Conservation (phyloP, 352 stramenopile genomes). For the Blastocystis sp. region DNA sequence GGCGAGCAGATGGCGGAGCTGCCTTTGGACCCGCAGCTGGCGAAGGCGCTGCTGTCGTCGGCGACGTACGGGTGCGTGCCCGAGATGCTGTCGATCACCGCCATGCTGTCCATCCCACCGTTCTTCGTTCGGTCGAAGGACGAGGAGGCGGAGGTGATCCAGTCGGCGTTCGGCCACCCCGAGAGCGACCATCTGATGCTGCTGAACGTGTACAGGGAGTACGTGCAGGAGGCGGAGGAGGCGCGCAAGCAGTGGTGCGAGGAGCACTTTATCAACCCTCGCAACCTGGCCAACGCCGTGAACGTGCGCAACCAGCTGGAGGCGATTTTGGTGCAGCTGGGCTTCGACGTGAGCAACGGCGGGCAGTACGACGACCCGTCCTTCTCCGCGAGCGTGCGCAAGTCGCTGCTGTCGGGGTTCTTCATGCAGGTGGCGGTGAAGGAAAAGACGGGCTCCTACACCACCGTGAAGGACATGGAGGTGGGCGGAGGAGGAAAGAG, state of each 20-base stretch:
- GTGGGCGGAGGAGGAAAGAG: slow-evolving; percentile 91
- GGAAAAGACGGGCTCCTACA: slow-evolving; percentile 85
- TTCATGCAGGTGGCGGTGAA: slow-evolving; percentile 94
- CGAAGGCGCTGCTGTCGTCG: slow-evolving; percentile 81
- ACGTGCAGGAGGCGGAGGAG: slow-evolving; percentile 84
- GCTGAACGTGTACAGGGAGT: slow-evolving; percentile 94
- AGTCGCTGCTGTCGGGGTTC: slow-evolving; percentile 88
- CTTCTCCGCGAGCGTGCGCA: slow-evolving; percentile 88
- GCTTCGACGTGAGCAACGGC: slow-evolving; percentile 78
- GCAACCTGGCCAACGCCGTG: slow-evolving; percentile 83
- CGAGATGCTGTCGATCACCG: slow-evolving; percentile 89
- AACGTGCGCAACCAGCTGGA: slow-evolving; percentile 91
- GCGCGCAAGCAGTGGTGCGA: slow-evolving; percentile 89
- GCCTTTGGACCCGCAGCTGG: slow-evolving; percentile 81
- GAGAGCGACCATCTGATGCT: slow-evolving; percentile 91
- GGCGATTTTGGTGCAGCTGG: slow-evolving; percentile 80
- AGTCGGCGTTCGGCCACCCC: slow-evolving; percentile 76
- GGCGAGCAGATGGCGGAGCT: slow-evolving; percentile 90
- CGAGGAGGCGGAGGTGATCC: slow-evolving; percentile 90
- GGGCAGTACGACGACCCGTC: slow-evolving; percentile 73
- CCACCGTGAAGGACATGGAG: slow-evolving; percentile 99
- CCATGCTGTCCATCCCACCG: slow-evolving; percentile 88
- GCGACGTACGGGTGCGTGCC: slow-evolving; percentile 84
- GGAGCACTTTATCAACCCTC: slow-evolving; percentile 92
- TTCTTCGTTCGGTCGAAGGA: slow-evolving; percentile 93